These are phyloP conservation scores for Pontederia crassipes DNA, from an alignment of 176 grass and related monocot species.

Conservation along the genomic window DNA sequence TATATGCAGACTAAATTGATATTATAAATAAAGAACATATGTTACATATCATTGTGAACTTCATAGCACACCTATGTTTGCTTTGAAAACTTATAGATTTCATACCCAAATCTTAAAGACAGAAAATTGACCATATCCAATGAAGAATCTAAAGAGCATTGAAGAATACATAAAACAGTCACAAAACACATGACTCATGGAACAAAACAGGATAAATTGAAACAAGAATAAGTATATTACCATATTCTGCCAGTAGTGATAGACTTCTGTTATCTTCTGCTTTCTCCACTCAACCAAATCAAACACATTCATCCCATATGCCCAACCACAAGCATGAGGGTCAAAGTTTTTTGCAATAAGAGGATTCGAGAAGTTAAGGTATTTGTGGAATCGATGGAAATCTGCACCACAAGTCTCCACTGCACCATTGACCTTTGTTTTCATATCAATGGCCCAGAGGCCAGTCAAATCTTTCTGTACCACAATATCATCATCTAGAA, in stretches of 20 bases:
- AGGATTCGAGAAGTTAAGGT: slow-evolving; percentile 92
- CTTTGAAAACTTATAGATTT: too few species aligned
- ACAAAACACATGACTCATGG: background rate
- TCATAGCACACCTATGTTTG: too few species aligned
- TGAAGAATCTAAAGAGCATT: too few species aligned
- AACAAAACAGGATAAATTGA: background rate
- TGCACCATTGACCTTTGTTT: slow-evolving; percentile 70
- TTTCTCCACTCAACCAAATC: slow-evolving; percentile 77
- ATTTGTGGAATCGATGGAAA: slow-evolving; percentile 64
- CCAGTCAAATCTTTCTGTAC: slow-evolving; percentile 64
- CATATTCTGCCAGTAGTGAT: slow-evolving; percentile 71
- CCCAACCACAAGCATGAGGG: slow-evolving; percentile 66
- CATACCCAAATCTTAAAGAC: too few species aligned
- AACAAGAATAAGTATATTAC: slow-evolving; percentile 32
- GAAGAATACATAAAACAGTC: too few species aligned
- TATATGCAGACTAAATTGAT: too few species aligned
- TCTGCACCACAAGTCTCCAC: slow-evolving; percentile 79
- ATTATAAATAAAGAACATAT: too few species aligned
- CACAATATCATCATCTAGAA: slow-evolving; percentile 85
- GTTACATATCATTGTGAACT: too few species aligned
- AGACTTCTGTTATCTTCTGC: slow-evolving; percentile 65
- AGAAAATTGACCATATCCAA: too few species aligned
- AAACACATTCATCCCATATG: slow-evolving; percentile 94
- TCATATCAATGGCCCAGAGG: slow-evolving; percentile 82
- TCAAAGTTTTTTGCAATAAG: slow-evolving; percentile 67